Evolutionary conservation across 768 basidiomycete genomes (phyloP), one percentile per base, ranked within the genome.

Genomic region (Leccinum imitatum): DNA sequence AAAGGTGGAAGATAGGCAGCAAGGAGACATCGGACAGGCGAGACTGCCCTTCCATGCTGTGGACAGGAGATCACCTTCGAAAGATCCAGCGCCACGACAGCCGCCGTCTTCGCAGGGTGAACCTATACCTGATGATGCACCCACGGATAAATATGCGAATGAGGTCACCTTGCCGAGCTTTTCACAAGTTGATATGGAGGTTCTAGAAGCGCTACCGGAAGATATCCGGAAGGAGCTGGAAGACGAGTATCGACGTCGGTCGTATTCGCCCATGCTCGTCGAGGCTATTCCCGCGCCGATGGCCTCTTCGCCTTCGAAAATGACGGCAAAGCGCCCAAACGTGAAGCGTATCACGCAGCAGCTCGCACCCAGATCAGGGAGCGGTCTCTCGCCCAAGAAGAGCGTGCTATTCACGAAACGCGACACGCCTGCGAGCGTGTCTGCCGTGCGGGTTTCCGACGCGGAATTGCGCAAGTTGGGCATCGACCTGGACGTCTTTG

Each of bases 401-500:
- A 75, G 67, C 48, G 68, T 63, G 27, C 70, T 81, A 2, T 77
- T 82, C 56, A 61, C 70, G 33, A 78, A 75, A 54, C 75, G 74
- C 9, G 69, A 67, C 13, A 71, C 63, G 17, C 58, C 59, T 23
- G 48, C 56, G 17, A 60, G 59, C 4, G 53, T 77, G 65, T 73
- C 75, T 15, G 67, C 74, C 0, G 71, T 82, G 21, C 79, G 76
- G 23, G 77, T 88, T 23, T 73, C 83, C 0, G 80, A 85, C 17
- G 76, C 72, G 3, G 86, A 92, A 65, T 77, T 97, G 44, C 73
- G 67, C 14, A 78, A 80, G 39, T 77, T 95, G 23, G 84, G 81
- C 11, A 84, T 98, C 66, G 93, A 95, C 69, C 85, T 85, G 0
- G 83, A 80, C 7, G 85, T 91, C 6, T 95, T 91, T 65, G 75